These are phyloP conservation scores for Calocera viscosa DNA, from an alignment of 768 basidiomycete genomes.

Conservation along the genomic window DNA sequence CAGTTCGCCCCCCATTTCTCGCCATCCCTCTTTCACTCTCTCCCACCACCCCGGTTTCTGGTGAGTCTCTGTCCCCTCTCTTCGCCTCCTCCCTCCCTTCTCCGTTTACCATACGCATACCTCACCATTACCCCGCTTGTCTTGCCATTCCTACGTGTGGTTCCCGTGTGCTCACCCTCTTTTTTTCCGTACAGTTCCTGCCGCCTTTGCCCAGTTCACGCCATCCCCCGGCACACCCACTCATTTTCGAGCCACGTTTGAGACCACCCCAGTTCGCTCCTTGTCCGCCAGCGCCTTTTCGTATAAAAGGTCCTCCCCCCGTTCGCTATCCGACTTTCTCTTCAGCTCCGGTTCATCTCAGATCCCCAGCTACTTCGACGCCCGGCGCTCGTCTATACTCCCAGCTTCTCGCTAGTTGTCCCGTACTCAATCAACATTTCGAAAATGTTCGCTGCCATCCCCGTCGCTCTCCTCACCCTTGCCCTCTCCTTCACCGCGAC, in stretches of 20 bases:
- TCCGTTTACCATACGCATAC: not conserved
- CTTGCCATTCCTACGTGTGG: not conserved
- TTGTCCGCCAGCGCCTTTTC: not conserved
- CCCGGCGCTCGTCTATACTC: slow-evolving; percentile 20
- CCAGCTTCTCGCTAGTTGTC: slow-evolving; percentile 5
- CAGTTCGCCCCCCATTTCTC: slow-evolving; percentile 3
- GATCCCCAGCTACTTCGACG: slow-evolving; percentile 1
- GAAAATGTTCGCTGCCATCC: slow-evolving; percentile 14
- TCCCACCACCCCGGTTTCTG: not conserved
- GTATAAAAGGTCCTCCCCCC: not conserved
- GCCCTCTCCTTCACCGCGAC: slow-evolving; percentile 24
- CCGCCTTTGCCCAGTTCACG: not conserved
- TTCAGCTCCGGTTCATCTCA: slow-evolving; percentile 5
- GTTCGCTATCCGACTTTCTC: slow-evolving; percentile 6
- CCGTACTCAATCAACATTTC: slow-evolving; percentile 9
- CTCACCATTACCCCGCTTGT: slow-evolving; percentile 5
- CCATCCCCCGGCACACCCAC: not conserved
- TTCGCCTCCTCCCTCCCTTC: not conserved
- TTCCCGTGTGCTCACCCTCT: not conserved
- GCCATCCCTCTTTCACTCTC: not conserved
- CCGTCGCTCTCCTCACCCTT: slow-evolving; percentile 17
- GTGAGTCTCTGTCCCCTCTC: not conserved
- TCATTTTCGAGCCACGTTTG: not conserved
- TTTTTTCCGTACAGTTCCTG: not conserved
- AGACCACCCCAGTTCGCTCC: slow-evolving; percentile 7